A percentile compares a stretch with the other conserved stretches of the same genome.
phyloP scores from a whole-genome alignment of 805 yeast species.

The Diddensiella caesifluorescens region DNA sequence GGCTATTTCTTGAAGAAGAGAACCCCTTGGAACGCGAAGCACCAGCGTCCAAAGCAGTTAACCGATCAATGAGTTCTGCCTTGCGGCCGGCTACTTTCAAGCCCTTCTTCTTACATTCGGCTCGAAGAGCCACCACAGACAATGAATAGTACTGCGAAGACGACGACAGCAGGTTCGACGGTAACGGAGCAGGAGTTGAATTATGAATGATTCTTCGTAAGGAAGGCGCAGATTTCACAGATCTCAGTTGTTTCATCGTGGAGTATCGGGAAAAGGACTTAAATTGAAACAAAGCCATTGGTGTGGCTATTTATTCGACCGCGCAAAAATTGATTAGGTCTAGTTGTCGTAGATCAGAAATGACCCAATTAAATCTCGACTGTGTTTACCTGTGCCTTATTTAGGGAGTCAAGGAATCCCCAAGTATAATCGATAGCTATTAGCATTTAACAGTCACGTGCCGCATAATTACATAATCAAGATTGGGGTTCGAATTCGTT shows the following conservation, averaged over 20 bases:
- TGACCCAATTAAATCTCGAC: no score
- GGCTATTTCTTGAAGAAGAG: constrained; percentile 19
- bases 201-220: constrained; percentile 15
- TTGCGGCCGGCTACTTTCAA: constrained; percentile 59
- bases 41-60: constrained; percentile 20
- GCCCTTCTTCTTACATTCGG: constrained; percentile 56
- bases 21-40: constrained; percentile 7
- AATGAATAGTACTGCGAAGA: constrained; percentile 32
- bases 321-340: no score
- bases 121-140: constrained; percentile 51
- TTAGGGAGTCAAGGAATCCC: no score
- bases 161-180: constrained; percentile 28
- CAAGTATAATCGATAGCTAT: no score
- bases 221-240: constrained; percentile 10
- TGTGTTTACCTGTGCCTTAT: no score
- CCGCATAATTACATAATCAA: no score
- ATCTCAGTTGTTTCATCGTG: constrained; percentile 9
- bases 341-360: no score
- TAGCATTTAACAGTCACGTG: no score
- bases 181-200: constrained; percentile 27
- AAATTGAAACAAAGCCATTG: no score
- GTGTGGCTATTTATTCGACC: no score
- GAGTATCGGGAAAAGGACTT: no score
- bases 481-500: no score
- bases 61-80: constrained; percentile 45